These are phyloP conservation scores for Aspergillus brasiliensis DNA, from an alignment of 2,329 filamentous ascomycete genomes.

Conservation along the genomic window DNA sequence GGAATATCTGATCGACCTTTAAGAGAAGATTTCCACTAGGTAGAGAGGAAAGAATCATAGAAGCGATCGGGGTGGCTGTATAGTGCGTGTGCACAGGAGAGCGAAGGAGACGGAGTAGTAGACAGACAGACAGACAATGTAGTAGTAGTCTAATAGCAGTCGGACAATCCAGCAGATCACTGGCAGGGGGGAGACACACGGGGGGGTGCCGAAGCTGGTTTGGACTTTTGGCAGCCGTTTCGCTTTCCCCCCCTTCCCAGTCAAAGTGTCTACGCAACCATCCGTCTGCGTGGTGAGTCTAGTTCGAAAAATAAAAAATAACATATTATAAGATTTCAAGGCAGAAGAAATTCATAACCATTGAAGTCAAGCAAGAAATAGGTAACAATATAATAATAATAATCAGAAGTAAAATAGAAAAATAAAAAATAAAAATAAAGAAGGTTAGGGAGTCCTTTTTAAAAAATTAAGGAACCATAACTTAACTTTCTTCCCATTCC, in stretches of 20 bases:
- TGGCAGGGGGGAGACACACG: slow-evolving; percentile 1
- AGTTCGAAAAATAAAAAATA: slow-evolving; percentile 13
- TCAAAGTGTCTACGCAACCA: slow-evolving; percentile 30
- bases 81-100: slow-evolving; percentile 16
- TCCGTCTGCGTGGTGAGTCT: slow-evolving; percentile 17
- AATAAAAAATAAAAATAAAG: background rate
- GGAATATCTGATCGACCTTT: background rate
- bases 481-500: background rate
- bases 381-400: background rate
- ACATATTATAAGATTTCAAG: background rate
- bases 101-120: slow-evolving; percentile 4
- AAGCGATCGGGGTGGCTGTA: background rate
- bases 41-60: background rate
- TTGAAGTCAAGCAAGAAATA: background rate
- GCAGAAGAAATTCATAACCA: slow-evolving; percentile 14
- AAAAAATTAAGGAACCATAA: background rate
- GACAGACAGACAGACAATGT: background rate
- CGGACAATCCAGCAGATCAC: background rate
- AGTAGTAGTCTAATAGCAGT: background rate
- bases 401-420: too few species aligned
- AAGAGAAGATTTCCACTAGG: background rate
- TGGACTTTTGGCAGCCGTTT: slow-evolving; percentile 15
- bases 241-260: slow-evolving; percentile 12
- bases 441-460: background rate
- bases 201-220: slow-evolving; percentile 6